Percentiles rank a stretch among this genome's conserved stretches.
Evolutionary conservation across 768 basidiomycete genomes (phyloP).

Genomic region (Nidularia sp.): DNA sequence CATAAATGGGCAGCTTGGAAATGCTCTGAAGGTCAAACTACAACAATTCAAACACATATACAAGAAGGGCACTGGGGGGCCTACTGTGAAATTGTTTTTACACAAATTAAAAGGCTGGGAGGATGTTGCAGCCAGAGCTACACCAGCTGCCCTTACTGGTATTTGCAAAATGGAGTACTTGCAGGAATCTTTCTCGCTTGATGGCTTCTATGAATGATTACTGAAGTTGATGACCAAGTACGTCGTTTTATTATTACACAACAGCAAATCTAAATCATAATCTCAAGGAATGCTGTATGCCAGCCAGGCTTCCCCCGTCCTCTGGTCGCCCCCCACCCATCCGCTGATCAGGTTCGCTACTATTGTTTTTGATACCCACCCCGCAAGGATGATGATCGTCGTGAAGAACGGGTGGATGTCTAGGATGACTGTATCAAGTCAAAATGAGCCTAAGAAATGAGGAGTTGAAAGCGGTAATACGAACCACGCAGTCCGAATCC

Average conservation of each 20-base stretch:
- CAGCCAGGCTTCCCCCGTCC: conserved; percentile 66
- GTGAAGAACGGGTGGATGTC: conserved; percentile 74
- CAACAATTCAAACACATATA: too few species aligned
- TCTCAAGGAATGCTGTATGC: conserved; percentile 75
- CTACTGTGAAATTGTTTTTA: too few species aligned
- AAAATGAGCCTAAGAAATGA: neutral
- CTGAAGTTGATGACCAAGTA: conserved; percentile 27
- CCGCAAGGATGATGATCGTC: conserved; percentile 67
- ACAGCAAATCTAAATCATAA: neutral
- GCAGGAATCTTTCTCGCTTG: conserved; percentile 13
- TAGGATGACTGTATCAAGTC: conserved; percentile 54
- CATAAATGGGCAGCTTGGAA: neutral
- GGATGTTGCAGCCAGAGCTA: too few species aligned
- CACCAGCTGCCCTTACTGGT: too few species aligned
- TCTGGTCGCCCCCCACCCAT: conserved; percentile 62
- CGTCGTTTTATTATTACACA: conserved; percentile 1
- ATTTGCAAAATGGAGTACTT: neutral
- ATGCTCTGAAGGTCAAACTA: too few species aligned
- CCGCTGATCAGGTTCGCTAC: conserved; percentile 57
- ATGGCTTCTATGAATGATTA: conserved; percentile 15
- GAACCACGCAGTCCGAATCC: conserved; percentile 81
- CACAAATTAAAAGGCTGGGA: too few species aligned
- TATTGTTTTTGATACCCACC: conserved; percentile 69
- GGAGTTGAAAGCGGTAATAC: conserved; percentile 6
- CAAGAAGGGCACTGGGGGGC: too few species aligned